Evolutionary conservation across 78 protist genomes (phyloP).

Genomic region (Cavenderia fasciculata): DNA sequence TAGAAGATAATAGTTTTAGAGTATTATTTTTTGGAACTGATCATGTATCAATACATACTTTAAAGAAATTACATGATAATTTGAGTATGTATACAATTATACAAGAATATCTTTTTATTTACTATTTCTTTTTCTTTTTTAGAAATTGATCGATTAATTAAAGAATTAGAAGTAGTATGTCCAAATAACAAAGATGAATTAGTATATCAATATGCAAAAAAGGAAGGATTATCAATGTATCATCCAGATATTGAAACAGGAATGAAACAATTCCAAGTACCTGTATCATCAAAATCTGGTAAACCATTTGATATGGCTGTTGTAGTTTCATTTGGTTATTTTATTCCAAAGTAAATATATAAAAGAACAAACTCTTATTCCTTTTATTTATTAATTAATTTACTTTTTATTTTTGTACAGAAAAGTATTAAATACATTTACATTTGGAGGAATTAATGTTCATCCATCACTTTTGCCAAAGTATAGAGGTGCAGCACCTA

Average conservation of each 20-base stretch:
- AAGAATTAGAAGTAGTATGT: slow-evolving; percentile 51
- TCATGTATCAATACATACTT: slow-evolving; percentile 54
- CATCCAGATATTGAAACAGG: slow-evolving; percentile 24
- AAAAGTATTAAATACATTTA: slow-evolving; percentile 23
- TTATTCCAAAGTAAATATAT: slow-evolving; percentile 71
- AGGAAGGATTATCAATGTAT: neutral
- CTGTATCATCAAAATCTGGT: slow-evolving; percentile 15
- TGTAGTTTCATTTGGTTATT: slow-evolving; percentile 84
- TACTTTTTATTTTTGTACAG: neutral
- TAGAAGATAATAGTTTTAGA: slow-evolving; percentile 9
- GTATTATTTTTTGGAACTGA: slow-evolving; percentile 80
- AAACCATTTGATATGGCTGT: slow-evolving; percentile 68
- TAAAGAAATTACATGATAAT: slow-evolving; percentile 25
- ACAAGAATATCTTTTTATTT: neutral
- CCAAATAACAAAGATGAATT: slow-evolving; percentile 35
- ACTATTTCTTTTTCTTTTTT: neutral
- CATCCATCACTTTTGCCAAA: slow-evolving; percentile 88
- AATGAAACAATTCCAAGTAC: slow-evolving; percentile 56
- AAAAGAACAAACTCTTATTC: neutral
- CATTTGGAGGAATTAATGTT: slow-evolving; percentile 80
- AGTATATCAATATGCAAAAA: slow-evolving; percentile 28
- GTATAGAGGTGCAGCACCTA: slow-evolving; percentile 86
- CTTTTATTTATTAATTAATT: neutral
- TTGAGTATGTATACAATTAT: neutral
- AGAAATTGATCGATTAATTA: slow-evolving; percentile 4